Conservation (phyloP, 2,329 filamentous ascomycete genomes). For the Aspergillus ochraceus region DNA sequence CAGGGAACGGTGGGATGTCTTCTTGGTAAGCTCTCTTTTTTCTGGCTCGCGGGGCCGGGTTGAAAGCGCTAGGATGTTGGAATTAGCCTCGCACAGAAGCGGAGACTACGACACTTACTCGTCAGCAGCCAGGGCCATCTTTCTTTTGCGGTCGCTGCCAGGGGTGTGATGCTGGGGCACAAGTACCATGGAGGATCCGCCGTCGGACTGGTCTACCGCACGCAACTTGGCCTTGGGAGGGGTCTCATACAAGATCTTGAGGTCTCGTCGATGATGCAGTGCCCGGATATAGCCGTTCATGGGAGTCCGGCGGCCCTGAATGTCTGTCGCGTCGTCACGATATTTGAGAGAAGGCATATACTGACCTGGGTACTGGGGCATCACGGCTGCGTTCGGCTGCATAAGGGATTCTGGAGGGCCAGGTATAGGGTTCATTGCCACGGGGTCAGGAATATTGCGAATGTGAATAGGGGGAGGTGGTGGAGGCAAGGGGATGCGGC, state of each 20-base stretch:
- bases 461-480: neutral
- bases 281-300: neutral
- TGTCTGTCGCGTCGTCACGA: neutral
- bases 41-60: neutral
- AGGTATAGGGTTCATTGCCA: neutral
- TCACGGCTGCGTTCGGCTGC: neutral
- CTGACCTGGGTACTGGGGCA: neutral
- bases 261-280: neutral
- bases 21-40: neutral
- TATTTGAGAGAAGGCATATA: neutral
- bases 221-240: neutral
- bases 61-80: neutral
- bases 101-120: neutral
- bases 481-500: constrained; percentile 9
- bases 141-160: neutral
- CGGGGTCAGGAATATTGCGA: neutral
- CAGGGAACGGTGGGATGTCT: neutral
- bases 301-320: neutral
- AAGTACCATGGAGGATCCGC: neutral
- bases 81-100: neutral
- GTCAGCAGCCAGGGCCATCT: neutral
- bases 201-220: neutral
- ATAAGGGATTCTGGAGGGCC: neutral
- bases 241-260: neutral
- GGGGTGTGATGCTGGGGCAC: neutral